Evolutionary conservation across 2,329 filamentous ascomycete species (phyloP).

Genomic region (Shiraia sp.): DNA sequence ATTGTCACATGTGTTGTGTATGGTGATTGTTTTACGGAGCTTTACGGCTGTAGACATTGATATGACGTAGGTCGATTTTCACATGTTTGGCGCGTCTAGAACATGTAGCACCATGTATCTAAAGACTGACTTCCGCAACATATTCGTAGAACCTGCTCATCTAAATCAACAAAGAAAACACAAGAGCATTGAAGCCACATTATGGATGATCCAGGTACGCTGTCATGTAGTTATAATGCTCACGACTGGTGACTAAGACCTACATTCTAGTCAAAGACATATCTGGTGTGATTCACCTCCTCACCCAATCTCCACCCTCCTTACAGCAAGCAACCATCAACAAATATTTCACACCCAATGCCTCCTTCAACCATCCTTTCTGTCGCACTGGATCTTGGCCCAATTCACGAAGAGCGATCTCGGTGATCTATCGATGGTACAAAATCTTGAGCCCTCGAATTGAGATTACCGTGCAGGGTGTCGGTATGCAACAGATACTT

Average conservation of each 20-base stretch:
- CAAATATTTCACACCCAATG: constrained; percentile 72
- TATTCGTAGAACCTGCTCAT: background rate
- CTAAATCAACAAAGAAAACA: too few species aligned
- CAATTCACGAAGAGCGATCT: constrained; percentile 69
- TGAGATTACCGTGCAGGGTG: constrained; percentile 65
- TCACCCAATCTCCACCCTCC: constrained; percentile 68
- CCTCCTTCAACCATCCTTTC: constrained; percentile 78
- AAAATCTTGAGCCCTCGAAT: constrained; percentile 79
- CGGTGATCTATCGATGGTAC: constrained; percentile 72
- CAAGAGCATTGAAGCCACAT: background rate
- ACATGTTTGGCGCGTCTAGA: background rate
- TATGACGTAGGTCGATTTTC: background rate
- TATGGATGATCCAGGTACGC: constrained; percentile 38
- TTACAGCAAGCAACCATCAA: constrained; percentile 69
- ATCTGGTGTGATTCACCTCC: constrained; percentile 64
- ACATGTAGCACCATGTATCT: too few species aligned
- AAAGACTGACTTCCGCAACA: background rate
- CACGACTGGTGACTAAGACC: background rate
- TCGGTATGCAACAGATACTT: constrained; percentile 50
- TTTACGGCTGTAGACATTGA: background rate
- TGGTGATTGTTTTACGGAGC: background rate
- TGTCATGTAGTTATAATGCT: background rate
- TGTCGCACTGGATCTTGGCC: constrained; percentile 65
- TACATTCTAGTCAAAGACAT: constrained; percentile 60
- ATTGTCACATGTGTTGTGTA: too few species aligned